Conservation (phyloP, 2,329 filamentous ascomycete genomes). For the Colletotrichum gloeosporioides region DNA sequence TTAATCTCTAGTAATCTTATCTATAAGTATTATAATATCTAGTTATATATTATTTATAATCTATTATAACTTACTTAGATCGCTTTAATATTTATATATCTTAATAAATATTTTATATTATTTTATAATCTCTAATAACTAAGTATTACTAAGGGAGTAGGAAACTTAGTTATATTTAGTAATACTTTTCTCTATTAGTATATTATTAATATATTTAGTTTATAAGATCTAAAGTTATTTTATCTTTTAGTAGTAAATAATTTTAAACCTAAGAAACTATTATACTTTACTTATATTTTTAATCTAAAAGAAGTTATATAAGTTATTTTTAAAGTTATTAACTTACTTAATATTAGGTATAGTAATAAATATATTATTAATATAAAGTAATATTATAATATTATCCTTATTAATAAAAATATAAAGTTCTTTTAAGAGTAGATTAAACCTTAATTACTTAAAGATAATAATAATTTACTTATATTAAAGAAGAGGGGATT, state of each 20-base stretch:
- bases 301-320: not conserved
- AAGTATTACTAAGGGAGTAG: not conserved
- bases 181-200: not conserved
- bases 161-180: not conserved
- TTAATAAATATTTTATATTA: not conserved
- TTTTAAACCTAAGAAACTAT: not conserved
- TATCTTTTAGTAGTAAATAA: not conserved
- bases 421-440: not conserved
- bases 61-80: not conserved
- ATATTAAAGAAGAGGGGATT: not conserved
- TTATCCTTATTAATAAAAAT: not conserved
- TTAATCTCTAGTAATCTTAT: no score
- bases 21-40: no score
- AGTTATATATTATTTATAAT: no score
- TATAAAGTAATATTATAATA: not conserved
- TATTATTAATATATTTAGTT: not conserved
- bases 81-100: not conserved
- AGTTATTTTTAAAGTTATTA: not conserved
- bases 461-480: not conserved
- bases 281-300: not conserved
- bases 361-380: not conserved
- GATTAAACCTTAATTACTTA: not conserved
- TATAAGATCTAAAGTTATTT: not conserved
- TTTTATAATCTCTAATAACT: not conserved
- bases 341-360: not conserved